Evolutionary conservation across 352 stramenopile species (phyloP), one percentile per base, ranked within the genome.

Genomic region (Globisporangium barbulae): DNA sequence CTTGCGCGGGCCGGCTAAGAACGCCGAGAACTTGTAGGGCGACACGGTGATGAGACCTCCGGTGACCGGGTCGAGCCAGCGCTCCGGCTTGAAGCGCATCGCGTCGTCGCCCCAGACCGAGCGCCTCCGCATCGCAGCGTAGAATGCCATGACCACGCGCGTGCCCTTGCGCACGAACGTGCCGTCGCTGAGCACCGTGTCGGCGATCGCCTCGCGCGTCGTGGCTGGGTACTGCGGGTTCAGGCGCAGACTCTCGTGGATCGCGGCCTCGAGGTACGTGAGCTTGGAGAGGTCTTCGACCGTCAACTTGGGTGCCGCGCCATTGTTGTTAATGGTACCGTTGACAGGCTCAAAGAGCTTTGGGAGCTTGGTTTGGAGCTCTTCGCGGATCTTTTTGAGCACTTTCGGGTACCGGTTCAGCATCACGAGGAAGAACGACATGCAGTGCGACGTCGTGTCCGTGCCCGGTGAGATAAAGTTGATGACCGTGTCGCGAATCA

Each of bases 21-120:
- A 95, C 10, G 74, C 73, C 13, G 75, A 79, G 61, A 90, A 91
- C 58, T 90, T 78, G 65, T 81, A 85, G 0, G 70, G 56, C n/a
- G 79, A 83, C 1, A 74, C 56, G 28, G 74, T 56, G 50, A 87
- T 71, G 28, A 76, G 60, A 35, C 72, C 72, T 12, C 72, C 69
- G 0, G 74, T 85, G 3, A 41, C 50, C 28, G 61, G 31, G 13
- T 90, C 80, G 30, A 93, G 63, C 79, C 79, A 93, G 21, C 85
- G 81, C 45, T 92, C 80, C 2, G 85, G 85, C 13, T 82, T 81
- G 58, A 88, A 91, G 41, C 75, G 68, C 0, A 59, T 35, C 0
- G 79, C 83, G 37, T 96, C 85, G 0, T 67, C 52, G 0, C 83
- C 83, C 85, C 88, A 95, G 12, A 93, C 69, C 22, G 69, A 67